Evolutionary conservation across 2,329 filamentous ascomycete genomes (phyloP), one percentile per base, ranked within the genome.

Genomic region (Dothiorella sarmentorum): DNA sequence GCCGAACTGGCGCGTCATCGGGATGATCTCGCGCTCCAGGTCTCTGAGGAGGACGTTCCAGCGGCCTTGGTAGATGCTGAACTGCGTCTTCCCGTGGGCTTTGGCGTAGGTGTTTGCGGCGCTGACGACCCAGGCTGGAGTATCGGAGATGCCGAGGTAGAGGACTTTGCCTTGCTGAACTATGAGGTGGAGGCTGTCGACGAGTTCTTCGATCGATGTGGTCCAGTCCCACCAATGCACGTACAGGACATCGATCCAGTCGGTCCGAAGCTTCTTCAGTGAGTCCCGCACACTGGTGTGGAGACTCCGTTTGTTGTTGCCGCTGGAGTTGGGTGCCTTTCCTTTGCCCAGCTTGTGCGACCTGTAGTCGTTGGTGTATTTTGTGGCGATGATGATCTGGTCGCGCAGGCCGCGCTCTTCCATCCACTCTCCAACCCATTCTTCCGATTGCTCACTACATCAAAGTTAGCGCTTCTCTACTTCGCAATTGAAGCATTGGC

Each of bases 221-320:
- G 73, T 71, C 59, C 66, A 71, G 63, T 77, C 75, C 73, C 73
- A 78, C 61, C 73, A 67, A 60, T 77, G 75, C 10, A 70, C 43
- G 59, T 71, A 72, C 53, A 67, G 69, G 7, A 72, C 43, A 66
- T 91, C 88, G 59, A 90, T 84, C 66, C 89, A 91, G 56, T 82
- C 78, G 0, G 86, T 89, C 71, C 85, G 79, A 53, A 86, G 78
- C 72, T 84, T 87, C 58, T 67, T 72, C 17, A 78, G 61, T 5
- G 68, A 72, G 7, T 69, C 71, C 22, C 72, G 71, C 4, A 77
- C 61, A 27, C 70, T 73, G 37, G 73, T 49, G 15, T 67, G 69
- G n/a, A 77, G 67, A 11, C 66, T 70, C 60, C 75, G 76, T n/a
- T 69, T 67, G 38, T 65, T 64, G 63, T 76, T 76, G 0, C 77